Base-by-base conservation (phyloP, 1,139 yeast species). In the Zhuliangozyma parablackwelliae region DNA sequence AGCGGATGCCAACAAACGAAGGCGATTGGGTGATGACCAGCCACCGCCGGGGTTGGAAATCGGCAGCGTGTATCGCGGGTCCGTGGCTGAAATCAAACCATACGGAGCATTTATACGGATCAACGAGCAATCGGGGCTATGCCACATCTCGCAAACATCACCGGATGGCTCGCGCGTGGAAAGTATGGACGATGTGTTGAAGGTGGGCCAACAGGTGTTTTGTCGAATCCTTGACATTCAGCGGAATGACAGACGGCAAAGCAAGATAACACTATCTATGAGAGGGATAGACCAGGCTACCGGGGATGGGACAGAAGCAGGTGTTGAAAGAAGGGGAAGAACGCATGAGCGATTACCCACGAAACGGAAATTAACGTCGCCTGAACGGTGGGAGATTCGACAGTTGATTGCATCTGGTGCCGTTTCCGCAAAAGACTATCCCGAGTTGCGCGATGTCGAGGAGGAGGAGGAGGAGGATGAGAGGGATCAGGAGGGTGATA, bases 301-400 rank as follows among this genome's bases (percentile, higher is more conserved):
- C 0, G 96, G 96, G 0, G 53, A 63, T 33, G 40, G 48, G 26
- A 43, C 54, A 13, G 65, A 63, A 25, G 55, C 63, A 38, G 59
- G n/a, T n/a, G n/a, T n/a, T n/a, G n/a, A 62, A 32, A 57, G 54
- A 26, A 41, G 51, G 32, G 42, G 33, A 21, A 38, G 39, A 26
- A 10, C 9, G 24, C 38, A n/a, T 25, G 41, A 29, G 40, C 27
- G 6, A 21, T 10, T 7, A 6, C 21, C 7, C 28, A 20, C 23
- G 21, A 59, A 66, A 39, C 69, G 80, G 48, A 63, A 87, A 35
- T 57, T 83, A 28, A 82, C 94, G 0, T 83, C 95, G 0, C 95
- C 95, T 1, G 97, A 90, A 56, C 63, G 90, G 40, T 90, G 96
- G 96, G 97, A 90, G 51, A 72, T 87, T 36, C 69, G 86, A 26